phyloP scores from a whole-genome alignment of 129 eudicot genomes.

The Artemisia argyi region DNA sequence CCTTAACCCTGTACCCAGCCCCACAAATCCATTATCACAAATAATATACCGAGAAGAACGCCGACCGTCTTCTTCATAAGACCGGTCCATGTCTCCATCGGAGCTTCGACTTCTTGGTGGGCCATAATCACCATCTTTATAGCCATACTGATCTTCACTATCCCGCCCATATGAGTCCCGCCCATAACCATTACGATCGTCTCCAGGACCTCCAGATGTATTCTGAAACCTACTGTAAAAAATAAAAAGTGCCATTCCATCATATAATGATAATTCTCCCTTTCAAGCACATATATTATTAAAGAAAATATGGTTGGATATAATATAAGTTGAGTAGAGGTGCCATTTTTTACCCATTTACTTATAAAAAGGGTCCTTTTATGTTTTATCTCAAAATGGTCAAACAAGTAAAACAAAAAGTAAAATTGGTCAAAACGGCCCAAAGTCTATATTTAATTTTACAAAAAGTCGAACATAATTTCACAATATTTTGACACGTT shows the following conservation, averaged over 20 bases:
- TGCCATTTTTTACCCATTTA: not conserved
- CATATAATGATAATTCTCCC: not conserved
- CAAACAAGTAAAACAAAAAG: too few relatives aligned
- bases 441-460: too few relatives aligned
- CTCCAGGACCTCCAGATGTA: constrained; percentile 56
- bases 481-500: too few relatives aligned
- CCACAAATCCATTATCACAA: not conserved
- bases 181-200: constrained; percentile 72
- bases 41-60: constrained; percentile 68
- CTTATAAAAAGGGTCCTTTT: not conserved
- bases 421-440: too few relatives aligned
- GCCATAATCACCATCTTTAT: constrained; percentile 58
- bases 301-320: not conserved
- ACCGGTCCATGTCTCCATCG: constrained; percentile 65
- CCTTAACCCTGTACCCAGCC: not conserved
- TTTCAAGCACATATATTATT: not conserved
- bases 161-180: constrained; percentile 69
- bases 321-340: not conserved
- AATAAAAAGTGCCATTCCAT: not conserved
- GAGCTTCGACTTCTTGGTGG: constrained; percentile 74
- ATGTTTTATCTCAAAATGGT: too few relatives aligned
- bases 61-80: constrained; percentile 79
- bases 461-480: too few relatives aligned
- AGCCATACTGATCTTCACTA: constrained; percentile 46
- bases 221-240: constrained; percentile 54